Evolutionary conservation across 805 yeast species (phyloP), one percentile per base, ranked within the genome.

Genomic region (Danielia reshetovae): DNA sequence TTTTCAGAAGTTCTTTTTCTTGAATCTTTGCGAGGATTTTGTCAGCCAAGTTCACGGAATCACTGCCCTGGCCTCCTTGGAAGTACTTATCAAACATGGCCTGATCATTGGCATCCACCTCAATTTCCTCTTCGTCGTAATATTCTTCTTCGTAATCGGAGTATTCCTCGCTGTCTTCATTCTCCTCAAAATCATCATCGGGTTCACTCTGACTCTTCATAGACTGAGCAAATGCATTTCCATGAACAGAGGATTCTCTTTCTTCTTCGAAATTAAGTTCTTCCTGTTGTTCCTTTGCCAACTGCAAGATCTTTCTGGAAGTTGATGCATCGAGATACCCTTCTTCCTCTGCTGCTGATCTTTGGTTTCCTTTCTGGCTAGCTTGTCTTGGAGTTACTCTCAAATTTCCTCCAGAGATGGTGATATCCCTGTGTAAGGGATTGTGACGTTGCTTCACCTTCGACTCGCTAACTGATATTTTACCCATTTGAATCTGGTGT

Each of bases 231-330:
- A 57, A 44, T 28, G 55, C 22, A 40, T 47, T 43, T 33, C 38
- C 45, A 30, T 42, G 33, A 24, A 46, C 46, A 7, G 9, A 26
- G 18, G 18, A 11, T 12, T 14, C 21, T 25, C 64, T 65, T 42
- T 78, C 83, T 52, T 85, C 95, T 30, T 69, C 79, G 5, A 49
- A 55, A 35, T 78, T 89, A 14, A 89, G 57, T 55, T 93, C 99
- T 29, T 85, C 88, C 60, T 88, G 96, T 65, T 93, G 99, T 51
- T 84, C 90, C 49, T 75, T 80, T 13, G 98, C 99, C 42, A 93
- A 70, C 56, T 84, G 85, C 46, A 93, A 68, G 59, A 93, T 89
- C 62, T 78, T 86, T 59, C 94, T 72, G 1, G 97, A 85, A 19
- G 86, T 66, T 13, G 77, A 69, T 13, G 97, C 84, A 64, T 90